Base-by-base conservation (phyloP, 75 land plant genomes). In the Cupressus sempervirens region DNA sequence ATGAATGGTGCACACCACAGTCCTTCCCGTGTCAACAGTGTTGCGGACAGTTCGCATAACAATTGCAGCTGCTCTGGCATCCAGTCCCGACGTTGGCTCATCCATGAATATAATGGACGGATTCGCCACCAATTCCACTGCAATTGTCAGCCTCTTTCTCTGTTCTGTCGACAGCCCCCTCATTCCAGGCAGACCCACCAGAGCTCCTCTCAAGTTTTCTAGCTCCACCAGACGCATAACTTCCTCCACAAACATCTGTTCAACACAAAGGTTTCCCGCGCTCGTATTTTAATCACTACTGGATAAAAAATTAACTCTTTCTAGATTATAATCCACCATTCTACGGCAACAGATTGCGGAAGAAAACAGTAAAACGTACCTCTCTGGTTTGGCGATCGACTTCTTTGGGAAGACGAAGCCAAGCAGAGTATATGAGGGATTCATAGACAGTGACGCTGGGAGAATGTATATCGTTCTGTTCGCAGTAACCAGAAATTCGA, bases 21-120 rank as follows among this genome's bases (percentile, higher is more conserved):
- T 94, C 58, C 96, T 86, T 54, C 95, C 97, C 12, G 94, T 95
- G 65, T 95, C 94, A 40, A 95, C 95, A 0, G 95, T 95, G 85
- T 95, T 95, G 30, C 95, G 92, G 76, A 95, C 94, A 5, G 95
- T 89, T 82, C 97, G 89, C 95, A 95, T 95, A 38, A 95, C 97
- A 80, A 95, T 95, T 48, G 97, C 95, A 40, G 97, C 95, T 36
- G 97, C 97, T 32, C 97, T 90, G 0, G 97, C 94, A 84, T 95
- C 97, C 1, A 95, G 90, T 1, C 97, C 97, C 36, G 94, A 92
- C 18, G 97, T 95, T 70, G 97, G 95, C 75, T 95, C 97, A 65
- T 95, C 97, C 97, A 95, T 94, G 88, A 95, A 95, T 52, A 95
- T 89, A 16, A 95, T 95, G 20, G 95, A 95, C 1, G 96, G 96